Percentiles rank a stretch among this genome's conserved stretches.
Conservation (phyloP, 306 rosid genomes). For the apple (Malus domestica) region DNA sequence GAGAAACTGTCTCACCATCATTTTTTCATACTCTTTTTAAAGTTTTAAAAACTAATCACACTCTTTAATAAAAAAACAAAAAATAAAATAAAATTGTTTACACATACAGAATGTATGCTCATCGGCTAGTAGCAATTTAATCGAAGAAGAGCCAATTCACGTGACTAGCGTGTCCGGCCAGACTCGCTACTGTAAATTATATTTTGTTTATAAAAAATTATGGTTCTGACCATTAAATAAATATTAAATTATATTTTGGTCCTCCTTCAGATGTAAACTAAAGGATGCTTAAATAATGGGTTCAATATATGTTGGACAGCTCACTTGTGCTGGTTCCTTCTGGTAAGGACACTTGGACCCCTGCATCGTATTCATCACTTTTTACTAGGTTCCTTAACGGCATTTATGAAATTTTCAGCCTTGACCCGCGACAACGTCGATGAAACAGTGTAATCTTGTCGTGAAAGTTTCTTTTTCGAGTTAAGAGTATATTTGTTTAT, state of each 20-base stretch:
- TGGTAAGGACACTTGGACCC: not conserved
- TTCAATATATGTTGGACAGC: conserved; percentile 3
- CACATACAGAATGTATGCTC: too few relatives aligned
- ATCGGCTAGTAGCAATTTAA: too few relatives aligned
- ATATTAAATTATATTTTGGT: not conserved
- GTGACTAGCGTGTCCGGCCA: too few relatives aligned
- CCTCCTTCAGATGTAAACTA: not conserved
- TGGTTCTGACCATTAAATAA: not conserved
- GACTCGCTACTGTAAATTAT: too few relatives aligned
- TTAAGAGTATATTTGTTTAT: too few relatives aligned
- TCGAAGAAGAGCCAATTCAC: too few relatives aligned
- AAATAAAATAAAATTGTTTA: too few relatives aligned
- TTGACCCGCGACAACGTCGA: not conserved
- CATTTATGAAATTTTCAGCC: not conserved
- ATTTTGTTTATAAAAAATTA: not conserved
- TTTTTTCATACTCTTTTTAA: too few relatives aligned
- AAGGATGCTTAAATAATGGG: not conserved
- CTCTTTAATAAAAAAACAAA: rapidly evolving
- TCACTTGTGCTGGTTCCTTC: conserved; percentile 9
- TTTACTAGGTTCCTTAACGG: not conserved
- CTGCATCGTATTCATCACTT: not conserved
- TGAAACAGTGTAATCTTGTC: too few relatives aligned
- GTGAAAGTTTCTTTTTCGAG: too few relatives aligned
- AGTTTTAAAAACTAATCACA: too few relatives aligned
- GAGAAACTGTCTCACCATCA: rapidly evolving